Percentiles rank a stretch among this genome's conserved stretches.
Conservation (phyloP, 2,329 filamentous ascomycete genomes). For the Coniochaeta prunicola region DNA sequence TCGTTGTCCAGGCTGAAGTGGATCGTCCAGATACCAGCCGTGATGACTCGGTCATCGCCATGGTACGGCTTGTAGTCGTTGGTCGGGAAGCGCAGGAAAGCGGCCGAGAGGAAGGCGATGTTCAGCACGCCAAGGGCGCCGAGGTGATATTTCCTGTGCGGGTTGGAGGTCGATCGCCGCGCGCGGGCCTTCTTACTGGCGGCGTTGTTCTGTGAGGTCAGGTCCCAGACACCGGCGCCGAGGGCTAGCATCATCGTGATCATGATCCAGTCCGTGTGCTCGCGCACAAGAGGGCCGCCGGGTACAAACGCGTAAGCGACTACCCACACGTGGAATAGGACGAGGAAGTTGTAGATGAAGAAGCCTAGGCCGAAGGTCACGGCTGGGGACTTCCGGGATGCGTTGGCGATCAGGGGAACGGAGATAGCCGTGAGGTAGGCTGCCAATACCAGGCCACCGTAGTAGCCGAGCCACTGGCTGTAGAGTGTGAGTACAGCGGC, state of each 20-base stretch:
- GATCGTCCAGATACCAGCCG: constrained; percentile 96
- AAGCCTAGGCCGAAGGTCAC: constrained; percentile 83
- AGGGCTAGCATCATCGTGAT: constrained; percentile 75
- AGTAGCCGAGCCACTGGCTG: constrained; percentile 82
- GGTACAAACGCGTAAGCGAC: constrained; percentile 98
- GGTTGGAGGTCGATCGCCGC: constrained; percentile 24
- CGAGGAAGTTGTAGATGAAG: constrained; percentile 84
- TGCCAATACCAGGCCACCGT: constrained; percentile 69
- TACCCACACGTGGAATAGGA: constrained; percentile 98
- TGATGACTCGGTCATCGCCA: constrained; percentile 76
- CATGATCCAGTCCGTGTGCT: constrained; percentile 97
- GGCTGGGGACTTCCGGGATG: constrained; percentile 69
- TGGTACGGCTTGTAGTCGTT: constrained; percentile 92
- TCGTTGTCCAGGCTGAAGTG: constrained; percentile 97
- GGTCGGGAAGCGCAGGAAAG: constrained; percentile 85
- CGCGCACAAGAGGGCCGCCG: constrained; percentile 83
- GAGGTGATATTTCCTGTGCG: constrained; percentile 44
- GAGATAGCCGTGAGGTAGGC: constrained; percentile 77
- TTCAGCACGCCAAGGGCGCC: constrained; percentile 66
- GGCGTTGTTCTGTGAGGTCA: constrained; percentile 42
- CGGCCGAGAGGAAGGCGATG: constrained; percentile 68
- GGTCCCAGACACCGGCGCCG: constrained; percentile 76
- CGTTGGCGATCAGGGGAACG: constrained; percentile 67
- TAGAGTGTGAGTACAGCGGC: constrained; percentile 71
- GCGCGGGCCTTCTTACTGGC: constrained; percentile 23